Base-by-base conservation (phyloP, 352 stramenopile species). In the Phytophthora idaei region DNA sequence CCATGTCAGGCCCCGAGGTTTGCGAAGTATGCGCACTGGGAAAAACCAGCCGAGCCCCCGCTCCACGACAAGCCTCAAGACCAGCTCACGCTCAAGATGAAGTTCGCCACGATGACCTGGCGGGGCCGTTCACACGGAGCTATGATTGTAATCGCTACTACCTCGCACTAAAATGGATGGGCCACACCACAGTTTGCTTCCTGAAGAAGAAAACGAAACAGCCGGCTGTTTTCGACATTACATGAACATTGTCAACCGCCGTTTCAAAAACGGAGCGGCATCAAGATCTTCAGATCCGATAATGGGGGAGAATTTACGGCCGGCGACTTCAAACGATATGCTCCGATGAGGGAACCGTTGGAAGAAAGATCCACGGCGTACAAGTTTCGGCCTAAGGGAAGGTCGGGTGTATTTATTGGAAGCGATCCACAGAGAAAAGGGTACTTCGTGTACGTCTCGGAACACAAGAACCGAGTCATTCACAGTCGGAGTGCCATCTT, bases 391-490 rank as follows among this genome's bases (percentile, higher is more conserved):
- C 48, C 61, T 0, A 69, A 69, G 54, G 48, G 39, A 2, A 17
- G 54, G 31, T 29, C 44, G 7, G 48, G 48, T 1, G 29, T 57
- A 5, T 64, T 64, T 25, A 36, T 69, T 10, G 61, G 54, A 25
- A 60, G 50, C 37, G 53, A 69, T 21, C 54, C 53, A 4, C 46
- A 55, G 17, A 28, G 61, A 2, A 69, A 69, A 28, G 31, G 61
- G 41, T 59, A 53, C 34, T 64, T 69, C 34, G 61, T 64, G 2
- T 64, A 69, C 14, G 41, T 69, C 0, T 56, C 53, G 14, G 46
- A 46, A 3, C 52, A 37, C 3, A 9, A 28, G 4, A 21, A 21
- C 21, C 21, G 21, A 21, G 15, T 42, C 36, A 42, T 42, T 42
- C 36, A 21, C 21, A 21, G 21, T 21, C 21, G 21, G 21, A 21